Evolutionary conservation across 176 grass and related monocot species (phyloP).

Genomic region (Paspalum notatum): DNA sequence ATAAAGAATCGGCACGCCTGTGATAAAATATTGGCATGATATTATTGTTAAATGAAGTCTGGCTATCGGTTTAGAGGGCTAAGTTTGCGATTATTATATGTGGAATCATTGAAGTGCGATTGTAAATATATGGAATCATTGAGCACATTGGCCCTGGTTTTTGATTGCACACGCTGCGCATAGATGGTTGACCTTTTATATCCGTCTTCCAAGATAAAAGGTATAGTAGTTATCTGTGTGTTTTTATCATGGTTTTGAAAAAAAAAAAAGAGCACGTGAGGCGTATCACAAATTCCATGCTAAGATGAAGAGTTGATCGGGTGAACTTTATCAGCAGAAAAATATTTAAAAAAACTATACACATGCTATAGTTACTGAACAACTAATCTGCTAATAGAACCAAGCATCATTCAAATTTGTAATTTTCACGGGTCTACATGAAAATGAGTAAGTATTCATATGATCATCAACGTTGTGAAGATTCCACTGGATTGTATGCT

Average conservation of each 20-base stretch:
- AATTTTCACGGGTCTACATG: too few relatives aligned
- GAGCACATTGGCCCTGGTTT: not conserved
- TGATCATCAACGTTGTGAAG: too few relatives aligned
- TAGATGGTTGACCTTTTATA: not conserved
- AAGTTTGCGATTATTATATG: too few relatives aligned
- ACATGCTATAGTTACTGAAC: too few relatives aligned
- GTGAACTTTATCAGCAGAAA: not conserved
- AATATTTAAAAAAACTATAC: not conserved
- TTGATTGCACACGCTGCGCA: not conserved
- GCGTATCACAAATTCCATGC: not conserved
- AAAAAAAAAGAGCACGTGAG: not conserved
- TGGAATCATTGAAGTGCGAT: too few relatives aligned
- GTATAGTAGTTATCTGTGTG: not conserved
- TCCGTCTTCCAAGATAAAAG: too few relatives aligned
- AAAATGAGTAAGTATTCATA: too few relatives aligned
- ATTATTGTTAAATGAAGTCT: not conserved
- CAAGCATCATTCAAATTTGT: too few relatives aligned
- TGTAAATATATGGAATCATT: not conserved
- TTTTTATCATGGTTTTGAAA: not conserved
- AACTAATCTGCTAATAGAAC: too few relatives aligned
- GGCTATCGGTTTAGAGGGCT: not conserved
- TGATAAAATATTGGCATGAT: not conserved
- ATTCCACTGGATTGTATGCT: too few relatives aligned
- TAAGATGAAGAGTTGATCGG: not conserved
- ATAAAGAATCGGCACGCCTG: not conserved